Base-by-base conservation (phyloP, 768 basidiomycete genomes). In the Termitomyces sp. region DNA sequence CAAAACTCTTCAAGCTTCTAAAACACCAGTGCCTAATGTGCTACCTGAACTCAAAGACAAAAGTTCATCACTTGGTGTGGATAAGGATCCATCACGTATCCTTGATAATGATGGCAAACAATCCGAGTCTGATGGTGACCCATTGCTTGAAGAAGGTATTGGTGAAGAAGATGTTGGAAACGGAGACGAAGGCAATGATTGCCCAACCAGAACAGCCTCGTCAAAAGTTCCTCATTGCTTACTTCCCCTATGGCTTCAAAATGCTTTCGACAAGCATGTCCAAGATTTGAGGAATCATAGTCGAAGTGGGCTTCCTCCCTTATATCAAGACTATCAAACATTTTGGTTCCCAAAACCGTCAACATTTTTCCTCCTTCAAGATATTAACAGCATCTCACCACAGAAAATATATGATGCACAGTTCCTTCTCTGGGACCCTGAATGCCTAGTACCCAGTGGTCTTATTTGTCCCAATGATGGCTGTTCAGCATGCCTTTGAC, bases 401-500 rank as follows among this genome's bases (percentile, higher is more conserved):
- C 33, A 55, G n/a, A 41, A 58, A 25, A 39, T 57, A 3, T 64
- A 57, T 32, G 31, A 43, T 12, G 42, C 43, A 4, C 11, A 47
- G 6, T 58, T 60, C 32, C 62, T 64, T 23, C 11, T 62, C 1
- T 64, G 60, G 60, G 56, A 62, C 27, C 63, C 58, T 11, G 15
- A 45, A 22, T 29, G 27, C 43, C 22, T 59, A 31, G 6, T 29
- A 3, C 44, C 36, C 31, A n/a, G 20, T 20, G 35, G 58, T 6
- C 44, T 46, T 29, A 16, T 12, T 7, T 64, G 63, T 29, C 60
- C 63, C 2, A 36, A 36, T 36, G 15, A 15, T 1, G 48, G 56
- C 6, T 52, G 41, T 10, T 38, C 40, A n/a, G 44, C 41, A 3
- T 38, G 52, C 9, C 56, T 62, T 11, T 54, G 50, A 3, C 54